Conservation (phyloP, 1,284 basidiomycete species). For the Trametes hirsuta region DNA sequence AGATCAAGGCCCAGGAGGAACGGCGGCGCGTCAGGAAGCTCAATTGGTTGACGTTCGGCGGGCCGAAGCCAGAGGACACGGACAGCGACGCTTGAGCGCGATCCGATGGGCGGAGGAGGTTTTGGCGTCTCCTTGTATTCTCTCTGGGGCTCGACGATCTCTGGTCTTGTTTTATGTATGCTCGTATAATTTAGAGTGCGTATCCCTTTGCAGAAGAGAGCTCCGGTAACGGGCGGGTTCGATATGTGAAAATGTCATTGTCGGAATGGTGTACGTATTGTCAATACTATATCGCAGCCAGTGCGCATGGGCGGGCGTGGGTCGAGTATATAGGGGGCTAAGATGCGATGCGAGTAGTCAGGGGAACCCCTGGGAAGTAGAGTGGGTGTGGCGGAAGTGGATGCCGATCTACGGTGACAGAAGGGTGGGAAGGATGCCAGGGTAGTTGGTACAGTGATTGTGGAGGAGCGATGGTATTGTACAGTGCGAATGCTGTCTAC, state of each 20-base stretch:
- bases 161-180: background rate
- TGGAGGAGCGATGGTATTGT: constrained; percentile 20
- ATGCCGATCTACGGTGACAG: constrained; percentile 6
- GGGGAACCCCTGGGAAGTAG: background rate
- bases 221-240: background rate
- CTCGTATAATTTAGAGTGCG: background rate
- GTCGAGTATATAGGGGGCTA: background rate
- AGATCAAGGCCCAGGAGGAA: constrained; percentile 87
- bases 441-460: constrained; percentile 11
- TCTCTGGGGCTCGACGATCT: background rate
- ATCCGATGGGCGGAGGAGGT: background rate
- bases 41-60: constrained; percentile 84
- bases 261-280: constrained; percentile 12
- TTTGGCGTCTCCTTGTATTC: background rate
- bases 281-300: constrained; percentile 5
- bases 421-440: background rate
- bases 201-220: background rate
- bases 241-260: constrained; percentile 2
- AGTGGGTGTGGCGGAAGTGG: background rate
- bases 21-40: constrained; percentile 79
- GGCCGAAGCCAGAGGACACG: constrained; percentile 78
- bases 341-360: constrained; percentile 1
- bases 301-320: background rate
- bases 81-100: constrained; percentile 43
- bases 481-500: constrained; percentile 23